These are phyloP conservation scores for Chaetomidium leptoderma DNA, from an alignment of 495 filamentous ascomycete species.

Conservation along the genomic window DNA sequence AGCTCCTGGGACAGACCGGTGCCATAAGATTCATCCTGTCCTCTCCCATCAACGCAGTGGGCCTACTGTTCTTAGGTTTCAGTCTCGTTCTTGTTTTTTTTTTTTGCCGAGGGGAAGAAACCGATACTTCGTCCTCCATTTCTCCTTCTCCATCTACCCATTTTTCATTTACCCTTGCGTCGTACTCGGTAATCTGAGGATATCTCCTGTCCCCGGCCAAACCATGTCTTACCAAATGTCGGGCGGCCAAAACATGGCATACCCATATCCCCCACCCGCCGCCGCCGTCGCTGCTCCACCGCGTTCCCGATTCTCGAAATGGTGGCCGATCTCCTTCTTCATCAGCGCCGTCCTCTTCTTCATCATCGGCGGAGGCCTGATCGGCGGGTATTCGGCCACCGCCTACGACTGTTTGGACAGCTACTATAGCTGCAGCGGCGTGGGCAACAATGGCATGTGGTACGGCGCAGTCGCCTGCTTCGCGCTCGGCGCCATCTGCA, in stretches of 20 bases:
- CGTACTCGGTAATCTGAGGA: too few relatives aligned
- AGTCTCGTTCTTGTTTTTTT: too few relatives aligned
- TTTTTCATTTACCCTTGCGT: too few relatives aligned
- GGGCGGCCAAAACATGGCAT: background rate
- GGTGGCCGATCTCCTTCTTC: slow-evolving; percentile 12
- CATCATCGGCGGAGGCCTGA: slow-evolving; percentile 7
- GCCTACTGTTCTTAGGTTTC: too few relatives aligned
- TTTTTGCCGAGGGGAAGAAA: too few relatives aligned
- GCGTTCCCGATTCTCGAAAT: slow-evolving; percentile 3
- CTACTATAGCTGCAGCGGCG: background rate
- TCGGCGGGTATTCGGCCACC: background rate
- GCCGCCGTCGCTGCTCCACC: background rate
- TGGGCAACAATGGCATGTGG: background rate
- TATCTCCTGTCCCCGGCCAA: too few relatives aligned
- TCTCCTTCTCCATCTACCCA: too few relatives aligned
- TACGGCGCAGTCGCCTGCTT: slow-evolving; percentile 6
- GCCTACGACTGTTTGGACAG: background rate
- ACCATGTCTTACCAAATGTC: slow-evolving; percentile 5
- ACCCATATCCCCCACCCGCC: background rate
- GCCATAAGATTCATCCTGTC: too few relatives aligned
- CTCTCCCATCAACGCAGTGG: too few relatives aligned
- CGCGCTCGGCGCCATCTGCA: slow-evolving; percentile 2
- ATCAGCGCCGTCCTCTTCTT: slow-evolving; percentile 5
- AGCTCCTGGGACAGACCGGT: too few relatives aligned
- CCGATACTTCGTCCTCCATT: too few relatives aligned